Percentiles rank a stretch among this genome's conserved stretches.
phyloP scores from a whole-genome alignment of 192 early-diverging fungal genomes.

The Backusella sp. region DNA sequence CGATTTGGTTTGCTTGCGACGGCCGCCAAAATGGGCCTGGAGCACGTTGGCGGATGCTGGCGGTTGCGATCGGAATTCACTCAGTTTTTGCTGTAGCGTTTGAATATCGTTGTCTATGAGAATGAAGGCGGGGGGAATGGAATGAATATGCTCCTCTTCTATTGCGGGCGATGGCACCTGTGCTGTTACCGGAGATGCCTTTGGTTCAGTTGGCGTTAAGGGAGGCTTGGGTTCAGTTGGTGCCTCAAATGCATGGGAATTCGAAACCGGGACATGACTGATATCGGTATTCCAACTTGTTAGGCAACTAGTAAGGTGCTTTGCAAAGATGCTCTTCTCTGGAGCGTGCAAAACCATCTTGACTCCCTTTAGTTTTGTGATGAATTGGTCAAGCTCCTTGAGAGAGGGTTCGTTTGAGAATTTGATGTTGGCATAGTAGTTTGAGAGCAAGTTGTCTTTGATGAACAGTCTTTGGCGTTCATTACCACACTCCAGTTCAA shows the following conservation, averaged over 20 bases:
- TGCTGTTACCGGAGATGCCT: neutral
- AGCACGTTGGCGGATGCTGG: constrained; percentile 14
- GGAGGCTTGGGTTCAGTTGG: neutral
- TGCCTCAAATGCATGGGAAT: neutral
- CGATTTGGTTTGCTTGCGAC: constrained; percentile 17
- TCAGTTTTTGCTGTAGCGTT: constrained; percentile 46
- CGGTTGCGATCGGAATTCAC: constrained; percentile 33
- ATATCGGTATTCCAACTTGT: constrained; percentile 54
- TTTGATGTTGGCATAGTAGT: constrained; percentile 28
- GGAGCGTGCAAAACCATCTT: constrained; percentile 48
- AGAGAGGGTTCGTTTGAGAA: constrained; percentile 52
- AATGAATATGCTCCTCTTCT: constrained; percentile 34
- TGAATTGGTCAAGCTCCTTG: constrained; percentile 42
- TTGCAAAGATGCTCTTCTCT: constrained; percentile 53
- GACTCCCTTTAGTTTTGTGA: constrained; percentile 39
- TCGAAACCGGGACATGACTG: constrained; percentile 36
- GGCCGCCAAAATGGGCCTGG: constrained; percentile 10
- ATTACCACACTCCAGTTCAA: constrained; percentile 21
- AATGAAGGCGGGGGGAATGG: constrained; percentile 46
- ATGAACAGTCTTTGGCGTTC: constrained; percentile 1
- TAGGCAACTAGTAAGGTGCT: constrained; percentile 50
- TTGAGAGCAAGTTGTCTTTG: constrained; percentile 16
- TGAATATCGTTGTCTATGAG: constrained; percentile 59
- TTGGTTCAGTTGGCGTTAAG: neutral
- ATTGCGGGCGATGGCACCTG: constrained; percentile 26